These are phyloP conservation scores for Gnomoniopsis smithogilvyi DNA, from an alignment of 2,329 filamentous ascomycete genomes.

Conservation along the genomic window DNA sequence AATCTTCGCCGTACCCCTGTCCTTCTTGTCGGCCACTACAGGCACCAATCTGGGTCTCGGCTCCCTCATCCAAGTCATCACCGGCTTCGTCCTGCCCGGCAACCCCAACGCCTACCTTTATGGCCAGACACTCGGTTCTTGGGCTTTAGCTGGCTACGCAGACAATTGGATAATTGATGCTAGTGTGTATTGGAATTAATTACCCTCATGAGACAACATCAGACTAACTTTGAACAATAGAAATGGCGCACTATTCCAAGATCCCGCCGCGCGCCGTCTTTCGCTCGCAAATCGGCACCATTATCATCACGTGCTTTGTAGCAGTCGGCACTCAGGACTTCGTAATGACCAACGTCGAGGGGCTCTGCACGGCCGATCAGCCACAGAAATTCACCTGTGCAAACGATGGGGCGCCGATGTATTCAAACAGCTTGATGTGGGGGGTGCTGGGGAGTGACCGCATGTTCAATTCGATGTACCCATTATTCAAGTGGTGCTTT, in stretches of 20 bases:
- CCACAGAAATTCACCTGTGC: slow-evolving; percentile 23
- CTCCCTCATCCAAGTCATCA: slow-evolving; percentile 40
- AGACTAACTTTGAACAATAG: no score
- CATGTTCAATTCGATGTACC: slow-evolving; percentile 40
- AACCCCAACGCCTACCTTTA: slow-evolving; percentile 37
- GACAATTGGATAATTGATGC: slow-evolving; percentile 35
- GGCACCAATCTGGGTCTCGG: slow-evolving; percentile 40
- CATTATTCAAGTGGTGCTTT: slow-evolving; percentile 43
- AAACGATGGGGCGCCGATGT: slow-evolving; percentile 25
- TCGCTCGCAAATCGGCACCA: slow-evolving; percentile 40
- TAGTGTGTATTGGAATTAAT: no score
- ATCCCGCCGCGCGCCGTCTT: slow-evolving; percentile 39
- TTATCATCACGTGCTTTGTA: slow-evolving; percentile 38
- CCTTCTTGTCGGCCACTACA: slow-evolving; percentile 41
- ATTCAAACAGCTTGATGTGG: slow-evolving; percentile 33
- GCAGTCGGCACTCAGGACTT: slow-evolving; percentile 39
- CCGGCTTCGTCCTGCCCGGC: slow-evolving; percentile 34
- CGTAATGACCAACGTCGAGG: slow-evolving; percentile 35
- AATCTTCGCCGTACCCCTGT: slow-evolving; percentile 40
- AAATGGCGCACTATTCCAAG: slow-evolving; percentile 40
- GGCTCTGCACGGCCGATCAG: slow-evolving; percentile 27
- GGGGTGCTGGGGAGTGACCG: slow-evolving; percentile 31
- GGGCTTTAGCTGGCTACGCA: slow-evolving; percentile 40
- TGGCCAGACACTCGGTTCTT: slow-evolving; percentile 36
- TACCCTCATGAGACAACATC: no score